Base-by-base conservation (phyloP, 208 protist species). In the Leishmania gerbilli region DNA sequence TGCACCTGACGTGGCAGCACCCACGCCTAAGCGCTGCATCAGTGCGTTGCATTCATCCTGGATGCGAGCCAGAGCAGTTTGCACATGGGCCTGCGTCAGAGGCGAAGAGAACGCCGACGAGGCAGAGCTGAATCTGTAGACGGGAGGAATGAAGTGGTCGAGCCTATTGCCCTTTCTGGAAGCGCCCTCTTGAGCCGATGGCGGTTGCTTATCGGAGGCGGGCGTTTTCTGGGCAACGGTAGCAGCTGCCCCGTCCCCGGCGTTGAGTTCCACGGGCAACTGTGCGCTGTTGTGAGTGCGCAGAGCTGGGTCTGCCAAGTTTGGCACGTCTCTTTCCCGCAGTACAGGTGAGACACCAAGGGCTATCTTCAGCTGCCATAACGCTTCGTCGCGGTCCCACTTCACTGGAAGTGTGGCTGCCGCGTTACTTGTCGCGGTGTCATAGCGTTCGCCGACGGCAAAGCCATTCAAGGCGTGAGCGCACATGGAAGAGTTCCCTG, bases 331-430 rank as follows among this genome's bases (percentile, higher is more conserved):
- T 27, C 49, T 34, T 27, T 77, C 74, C 56, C 78, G 77, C 56
- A 86, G 79, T 56, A 79, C 77, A 34, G 80, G 71, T 74, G 88
- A 81, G 11, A 89, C 76, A 19, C 72, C 71, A 34, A 89, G 71
- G 19, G 83, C 83, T 21, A 72, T 24, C 69, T 78, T 79, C 37
- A 90, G 84, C 68, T 90, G 86, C 49, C 82, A 81, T 31, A 90
- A 77, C 37, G 89, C 84, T n/a, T 86, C 80, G 21, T 62, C 64
- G 24, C 64, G 37, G 67, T 87, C 75, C 77, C 77, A 81, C 77
- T 58, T 42, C 49, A 47, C 19, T 45, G n/a, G 21, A 37, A 27
- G n/a, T 47, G 71, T 19, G 17, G 51, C 4, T 24, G 15, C 58
- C 21, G n/a, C 56, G 2, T 45, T 37, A 40, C 47, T 37, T 60